Base-by-base conservation (phyloP, 2,329 filamentous ascomycete species). In the Fusarium subglutinans region DNA sequence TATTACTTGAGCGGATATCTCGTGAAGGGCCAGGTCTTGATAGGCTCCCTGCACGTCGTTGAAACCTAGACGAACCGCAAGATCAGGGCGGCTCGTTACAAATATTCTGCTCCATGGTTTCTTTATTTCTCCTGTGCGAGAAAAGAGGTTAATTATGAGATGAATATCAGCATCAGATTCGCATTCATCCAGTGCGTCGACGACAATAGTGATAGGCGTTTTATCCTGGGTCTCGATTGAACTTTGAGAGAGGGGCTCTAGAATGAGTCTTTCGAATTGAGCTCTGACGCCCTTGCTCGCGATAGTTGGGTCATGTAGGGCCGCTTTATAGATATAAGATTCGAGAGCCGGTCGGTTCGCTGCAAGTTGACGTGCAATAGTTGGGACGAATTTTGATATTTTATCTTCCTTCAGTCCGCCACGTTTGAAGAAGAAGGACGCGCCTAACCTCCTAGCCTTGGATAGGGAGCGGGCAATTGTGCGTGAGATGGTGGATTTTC, bases 361-460 rank as follows among this genome's bases (percentile, higher is more conserved):
- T 5, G 44, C 38, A 4, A 64, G 30, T 1, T 64, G 45, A 0
- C 30, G 57, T 3, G 58, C 33, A 1, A 64, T 53, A 0, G 22
- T 53, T 0, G 62, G 3, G 1, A 63, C 5, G 4, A 64, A 4
- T 15, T 22, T 38, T 1, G 14, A 20, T 4, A 51, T 24, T 0
- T 11, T 30, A 0, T 22, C 56, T 15, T 8, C 5, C 0, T 62
- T 59, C 0, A 58, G 70, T 50, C 82, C 81, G 2, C 80, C 83
- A 59, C 75, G 80, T 43, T 83, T 84, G 75, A 86, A 87, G 74
- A 86, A 86, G 70, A 86, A 87, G 11, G 80, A 82, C 0, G 81
- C 82, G 2, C 72, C 80, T 2, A 84, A 70, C 1, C 13, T 8
- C 0, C 53, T 18, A 8, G 30, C 0, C 15, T 30, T 2, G 4